Evolutionary conservation across 2,329 filamentous ascomycete species (phyloP).

Genomic region (Diplodia seriata): DNA sequence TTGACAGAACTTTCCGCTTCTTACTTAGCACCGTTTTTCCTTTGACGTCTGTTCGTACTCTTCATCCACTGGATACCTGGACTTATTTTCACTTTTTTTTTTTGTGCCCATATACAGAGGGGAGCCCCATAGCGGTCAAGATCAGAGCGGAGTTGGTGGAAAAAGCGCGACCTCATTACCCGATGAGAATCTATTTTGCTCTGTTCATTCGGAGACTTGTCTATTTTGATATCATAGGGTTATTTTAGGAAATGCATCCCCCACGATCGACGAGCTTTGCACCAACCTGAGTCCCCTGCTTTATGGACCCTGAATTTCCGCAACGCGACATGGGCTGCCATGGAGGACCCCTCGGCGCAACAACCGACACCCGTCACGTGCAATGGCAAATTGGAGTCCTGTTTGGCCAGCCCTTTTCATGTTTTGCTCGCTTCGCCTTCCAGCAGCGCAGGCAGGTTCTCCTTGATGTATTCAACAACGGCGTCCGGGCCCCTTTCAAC

Average conservation of each 20-base stretch:
- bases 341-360: background rate
- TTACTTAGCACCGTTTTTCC: constrained; percentile 17
- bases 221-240: constrained; percentile 24
- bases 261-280: constrained; percentile 16
- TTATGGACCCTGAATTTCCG: constrained; percentile 12
- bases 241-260: constrained; percentile 18
- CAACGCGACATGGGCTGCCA: background rate
- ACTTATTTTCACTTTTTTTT: constrained; percentile 1
- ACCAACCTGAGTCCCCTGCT: constrained; percentile 10
- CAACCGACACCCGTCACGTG: constrained; percentile 4
- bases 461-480: constrained; percentile 60
- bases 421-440: constrained; percentile 31
- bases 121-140: constrained; percentile 9
- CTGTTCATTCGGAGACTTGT: constrained; percentile 13
- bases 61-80: constrained; percentile 29
- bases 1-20: constrained; percentile 3
- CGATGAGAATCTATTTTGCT: background rate
- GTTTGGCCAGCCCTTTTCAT: constrained; percentile 18
- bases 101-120: constrained; percentile 10
- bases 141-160: constrained; percentile 23
- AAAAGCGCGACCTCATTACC: constrained; percentile 13
- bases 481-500: constrained; percentile 62
- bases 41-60: constrained; percentile 3
- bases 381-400: background rate
- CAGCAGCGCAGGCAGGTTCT: constrained; percentile 48